phyloP scores from a whole-genome alignment of 768 basidiomycete genomes.

The Mycena rebaudengoi region DNA sequence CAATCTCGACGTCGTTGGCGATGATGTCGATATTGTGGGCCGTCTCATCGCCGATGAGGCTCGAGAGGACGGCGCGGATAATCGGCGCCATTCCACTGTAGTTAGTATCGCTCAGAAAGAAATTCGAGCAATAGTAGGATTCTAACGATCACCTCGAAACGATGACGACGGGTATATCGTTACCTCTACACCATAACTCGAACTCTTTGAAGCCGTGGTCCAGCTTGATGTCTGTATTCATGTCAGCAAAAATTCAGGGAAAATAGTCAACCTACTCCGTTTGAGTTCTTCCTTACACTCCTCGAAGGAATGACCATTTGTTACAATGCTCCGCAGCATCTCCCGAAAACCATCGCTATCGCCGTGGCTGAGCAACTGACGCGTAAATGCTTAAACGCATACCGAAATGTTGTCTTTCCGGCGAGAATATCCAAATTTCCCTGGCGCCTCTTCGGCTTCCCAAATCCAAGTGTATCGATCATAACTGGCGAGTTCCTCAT shows the following conservation, averaged over 20 bases:
- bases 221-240: slow-evolving; percentile 74
- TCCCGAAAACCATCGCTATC: slow-evolving; percentile 87
- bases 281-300: slow-evolving; percentile 82
- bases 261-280: slow-evolving; percentile 58
- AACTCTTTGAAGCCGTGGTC: slow-evolving; percentile 92
- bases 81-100: slow-evolving; percentile 91
- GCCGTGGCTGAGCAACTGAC: neutral
- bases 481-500: slow-evolving; percentile 57
- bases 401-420: slow-evolving; percentile 78
- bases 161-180: slow-evolving; percentile 89
- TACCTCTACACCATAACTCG: slow-evolving; percentile 81
- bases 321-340: slow-evolving; percentile 84
- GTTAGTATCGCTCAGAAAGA: neutral
- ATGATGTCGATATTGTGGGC: slow-evolving; percentile 88
- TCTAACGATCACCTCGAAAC: slow-evolving; percentile 75
- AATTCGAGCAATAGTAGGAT: slow-evolving; percentile 3
- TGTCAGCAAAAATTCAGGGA: slow-evolving; percentile 4
- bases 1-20: slow-evolving; percentile 85
- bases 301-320: slow-evolving; percentile 82
- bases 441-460: slow-evolving; percentile 73
- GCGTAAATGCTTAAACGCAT: slow-evolving; percentile 6
- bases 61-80: slow-evolving; percentile 90
- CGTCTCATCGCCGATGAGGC: slow-evolving; percentile 76
- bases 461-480: slow-evolving; percentile 92
- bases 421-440: slow-evolving; percentile 78